phyloP scores from a whole-genome alignment of 1,284 basidiomycete species.

The Pseudozyma sp. region DNA sequence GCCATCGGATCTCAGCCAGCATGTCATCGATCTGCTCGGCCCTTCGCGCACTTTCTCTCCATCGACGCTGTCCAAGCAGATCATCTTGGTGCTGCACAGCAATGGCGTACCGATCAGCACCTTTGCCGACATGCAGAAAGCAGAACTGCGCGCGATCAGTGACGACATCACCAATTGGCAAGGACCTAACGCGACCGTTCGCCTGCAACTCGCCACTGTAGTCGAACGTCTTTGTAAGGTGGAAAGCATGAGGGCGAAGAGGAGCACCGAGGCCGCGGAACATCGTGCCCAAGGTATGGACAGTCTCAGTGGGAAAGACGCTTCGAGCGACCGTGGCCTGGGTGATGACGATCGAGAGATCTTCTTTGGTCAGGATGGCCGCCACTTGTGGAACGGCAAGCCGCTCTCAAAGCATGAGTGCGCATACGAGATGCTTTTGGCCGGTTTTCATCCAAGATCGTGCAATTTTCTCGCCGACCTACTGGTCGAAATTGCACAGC shows the following conservation, averaged over 20 bases:
- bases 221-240: slow-evolving; percentile 28
- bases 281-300: slow-evolving; percentile 40
- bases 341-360: slow-evolving; percentile 30
- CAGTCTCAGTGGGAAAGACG: neutral
- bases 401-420: slow-evolving; percentile 54
- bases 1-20: slow-evolving; percentile 29
- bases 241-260: slow-evolving; percentile 19
- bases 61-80: slow-evolving; percentile 53
- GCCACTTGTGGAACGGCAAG: slow-evolving; percentile 47
- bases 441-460: slow-evolving; percentile 50
- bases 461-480: slow-evolving; percentile 42
- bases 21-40: slow-evolving; percentile 35
- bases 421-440: slow-evolving; percentile 59
- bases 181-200: slow-evolving; percentile 9
- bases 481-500: slow-evolving; percentile 19
- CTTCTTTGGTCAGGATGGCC: slow-evolving; percentile 28
- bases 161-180: slow-evolving; percentile 35
- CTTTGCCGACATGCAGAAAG: slow-evolving; percentile 28
- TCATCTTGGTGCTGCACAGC: slow-evolving; percentile 37
- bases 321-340: neutral
- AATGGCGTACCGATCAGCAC: slow-evolving; percentile 32
- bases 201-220: slow-evolving; percentile 21
- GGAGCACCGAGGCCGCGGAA: slow-evolving; percentile 31
- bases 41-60: slow-evolving; percentile 20
- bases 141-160: slow-evolving; percentile 22